These are phyloP conservation scores for Ceratocystis colombiana DNA, from an alignment of 2,329 filamentous ascomycete species.

Conservation along the genomic window DNA sequence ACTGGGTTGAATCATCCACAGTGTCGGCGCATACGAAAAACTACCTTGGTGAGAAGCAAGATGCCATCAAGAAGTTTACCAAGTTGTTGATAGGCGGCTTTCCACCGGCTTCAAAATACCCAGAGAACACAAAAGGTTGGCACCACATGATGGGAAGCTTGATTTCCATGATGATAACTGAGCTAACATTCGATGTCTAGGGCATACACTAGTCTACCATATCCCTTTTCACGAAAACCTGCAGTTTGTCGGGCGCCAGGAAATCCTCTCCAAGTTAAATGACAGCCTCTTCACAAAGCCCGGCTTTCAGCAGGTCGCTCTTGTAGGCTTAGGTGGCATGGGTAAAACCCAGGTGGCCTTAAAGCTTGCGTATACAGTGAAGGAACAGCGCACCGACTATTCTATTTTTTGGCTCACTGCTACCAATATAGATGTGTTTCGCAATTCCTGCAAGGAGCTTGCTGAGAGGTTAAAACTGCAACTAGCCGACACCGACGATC, in stretches of 20 bases:
- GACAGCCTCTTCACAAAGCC: neutral
- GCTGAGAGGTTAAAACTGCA: neutral
- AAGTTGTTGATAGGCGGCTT: neutral
- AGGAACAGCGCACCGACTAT: neutral
- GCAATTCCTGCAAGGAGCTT: neutral
- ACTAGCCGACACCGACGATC: neutral
- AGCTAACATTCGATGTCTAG: neutral
- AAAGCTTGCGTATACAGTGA: neutral
- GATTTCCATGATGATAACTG: neutral
- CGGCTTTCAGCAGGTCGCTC: neutral
- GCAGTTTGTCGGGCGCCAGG: neutral
- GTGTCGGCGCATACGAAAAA: constrained; percentile 28
- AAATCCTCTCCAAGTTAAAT: neutral
- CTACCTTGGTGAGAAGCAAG: constrained; percentile 26
- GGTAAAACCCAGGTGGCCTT: neutral
- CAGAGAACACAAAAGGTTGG: too few species aligned
- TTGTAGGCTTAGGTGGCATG: neutral
- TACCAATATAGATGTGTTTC: neutral
- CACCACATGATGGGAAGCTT: too few species aligned
- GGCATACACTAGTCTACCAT: neutral
- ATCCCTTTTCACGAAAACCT: neutral
- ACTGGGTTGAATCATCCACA: constrained; percentile 28
- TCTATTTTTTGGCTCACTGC: constrained; percentile 12
- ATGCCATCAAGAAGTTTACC: neutral
- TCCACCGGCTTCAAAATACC: neutral